These are phyloP conservation scores for Elaeis guineensis DNA, from an alignment of 176 grass and related monocot species.

Conservation along the genomic window DNA sequence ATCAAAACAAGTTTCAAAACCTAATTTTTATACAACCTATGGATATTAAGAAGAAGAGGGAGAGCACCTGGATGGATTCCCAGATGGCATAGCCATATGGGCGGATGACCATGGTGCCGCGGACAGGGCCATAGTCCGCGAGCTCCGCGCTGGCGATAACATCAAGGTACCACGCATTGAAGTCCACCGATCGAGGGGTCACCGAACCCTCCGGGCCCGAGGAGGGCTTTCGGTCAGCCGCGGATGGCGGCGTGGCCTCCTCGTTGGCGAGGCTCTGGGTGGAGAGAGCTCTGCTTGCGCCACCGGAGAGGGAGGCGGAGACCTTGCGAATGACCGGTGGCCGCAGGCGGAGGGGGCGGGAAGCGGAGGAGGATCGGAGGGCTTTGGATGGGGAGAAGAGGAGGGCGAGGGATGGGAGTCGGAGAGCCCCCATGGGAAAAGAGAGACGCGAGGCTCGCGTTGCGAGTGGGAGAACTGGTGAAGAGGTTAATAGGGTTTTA, in stretches of 20 bases:
- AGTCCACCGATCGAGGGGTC: conserved; percentile 72
- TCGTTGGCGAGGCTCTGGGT: conserved; percentile 24
- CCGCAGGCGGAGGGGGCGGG: conserved; percentile 8
- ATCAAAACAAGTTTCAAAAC: neutral
- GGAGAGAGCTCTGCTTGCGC: conserved; percentile 2
- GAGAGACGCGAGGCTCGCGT: neutral
- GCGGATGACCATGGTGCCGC: conserved; percentile 95
- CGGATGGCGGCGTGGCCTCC: conserved; percentile 17
- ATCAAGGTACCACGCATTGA: conserved; percentile 93
- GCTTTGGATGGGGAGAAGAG: conserved; percentile 32
- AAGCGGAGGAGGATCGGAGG: conserved; percentile 20
- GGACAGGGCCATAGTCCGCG: conserved; percentile 87
- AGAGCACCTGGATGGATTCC: conserved; percentile 75
- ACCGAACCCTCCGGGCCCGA: conserved; percentile 65
- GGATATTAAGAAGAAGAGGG: neutral
- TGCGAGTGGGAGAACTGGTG: conserved; percentile 16
- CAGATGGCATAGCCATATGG: conserved; percentile 98
- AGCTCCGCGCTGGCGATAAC: conserved; percentile 88
- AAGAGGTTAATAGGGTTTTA: neutral
- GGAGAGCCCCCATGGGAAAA: conserved; percentile 49
- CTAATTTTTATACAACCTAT: neutral
- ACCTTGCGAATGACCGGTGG: conserved; percentile 4
- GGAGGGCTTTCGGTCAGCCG: conserved; percentile 32
- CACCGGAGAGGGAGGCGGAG: conserved; percentile 24
- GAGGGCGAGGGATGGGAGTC: conserved; percentile 56